Base-by-base conservation (phyloP, 495 filamentous ascomycete genomes). In the Articulospora tetracladia region DNA sequence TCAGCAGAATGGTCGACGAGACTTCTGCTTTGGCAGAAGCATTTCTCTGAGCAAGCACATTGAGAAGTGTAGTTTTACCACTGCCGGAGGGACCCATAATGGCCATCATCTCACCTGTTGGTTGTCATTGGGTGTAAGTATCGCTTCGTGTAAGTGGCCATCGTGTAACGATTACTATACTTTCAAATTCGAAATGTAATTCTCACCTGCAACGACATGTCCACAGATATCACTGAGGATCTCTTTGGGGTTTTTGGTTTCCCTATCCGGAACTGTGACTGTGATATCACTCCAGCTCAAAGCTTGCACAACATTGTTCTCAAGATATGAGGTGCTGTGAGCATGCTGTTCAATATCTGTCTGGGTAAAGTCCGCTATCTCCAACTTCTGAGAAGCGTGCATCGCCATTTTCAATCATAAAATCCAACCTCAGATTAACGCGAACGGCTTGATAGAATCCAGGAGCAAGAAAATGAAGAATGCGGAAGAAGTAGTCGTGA, bases 61-160 rank as follows among this genome's bases (percentile, higher is more conserved):
- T 90, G 26, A 93, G 79, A 10, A 92, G 78, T 0, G 88, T 92
- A 1, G 90, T 91, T 67, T 93, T 93, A 49, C 90, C 89, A 59
- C 79, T 86, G 52, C 88, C 87, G n/a, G 84, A 88, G 0, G 87
- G 87, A 44, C 89, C 89, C 86, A 92, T 91, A 13, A 92, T 64
- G 24, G 89, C 89, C 53, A 87, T 74, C 49, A 93, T 72, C 62
- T 91, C 86, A 36, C 89, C 75, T 50, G 20, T 12, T 3, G 25
- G 13, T 22, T 24, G 20, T 50, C 20, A 50, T 1, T 50, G 13
- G 20, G 11, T 4, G 13, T 50, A 22, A 24, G 25, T 22, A 50
- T 13, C 20, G n/a, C n/a, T 17, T 17, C 41, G 23, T 17, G 3
- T 22, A 47, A 17, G 4, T 17, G 15, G 3, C 15, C 17, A 47